Evolutionary conservation across 768 basidiomycete species (phyloP), one percentile per base, ranked within the genome.

Genomic region (Amanita inopinata): DNA sequence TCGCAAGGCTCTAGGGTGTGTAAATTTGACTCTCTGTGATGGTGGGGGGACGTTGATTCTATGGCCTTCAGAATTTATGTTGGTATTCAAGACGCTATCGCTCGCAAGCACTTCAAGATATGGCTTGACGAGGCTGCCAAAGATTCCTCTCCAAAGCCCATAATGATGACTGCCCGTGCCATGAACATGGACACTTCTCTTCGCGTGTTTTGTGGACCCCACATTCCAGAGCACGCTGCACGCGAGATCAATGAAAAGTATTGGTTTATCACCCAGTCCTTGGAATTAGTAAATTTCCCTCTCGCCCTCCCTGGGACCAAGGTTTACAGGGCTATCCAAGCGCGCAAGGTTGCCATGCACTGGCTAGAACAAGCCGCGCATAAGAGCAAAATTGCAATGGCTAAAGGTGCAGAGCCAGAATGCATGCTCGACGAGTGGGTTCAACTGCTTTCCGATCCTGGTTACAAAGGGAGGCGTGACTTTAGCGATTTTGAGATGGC

Each of bases 251-350:
- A 76, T 56, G 81, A 87, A 51, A 91, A 90, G 57, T 98, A 98
- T 67, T 98, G 94, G 94, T 70, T 73, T 46, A 96, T 99, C 63
- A 98, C 96, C 5, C 69, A 78, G 52, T 89, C 96, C 2, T 82
- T 99, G 31, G 90, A 99, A 59, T 83, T 99, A 42, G 96, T 99
- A 70, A 99, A 99, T 70, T 98, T 99, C 69, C 96, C 96, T 11
- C 64, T 98, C 47, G 81, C 94, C 11, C 54, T 96, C 27, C 96
- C 96, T 14, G 96, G 96, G 20, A 98, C 96, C 28, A 98, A 98
- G 59, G 79, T 98, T 42, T 98, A 85, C 64, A 85, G 80, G 51
- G 96, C 94, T 2, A 82, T 91, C 50, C 81, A 92, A 61, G 84
- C 90, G 1, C 80, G 93, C 57, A 96, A 94, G 58, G 67, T 71